These are phyloP conservation scores for Ajuga chamaepitys DNA, from an alignment of 257 asterid genomes.

Conservation along the genomic window DNA sequence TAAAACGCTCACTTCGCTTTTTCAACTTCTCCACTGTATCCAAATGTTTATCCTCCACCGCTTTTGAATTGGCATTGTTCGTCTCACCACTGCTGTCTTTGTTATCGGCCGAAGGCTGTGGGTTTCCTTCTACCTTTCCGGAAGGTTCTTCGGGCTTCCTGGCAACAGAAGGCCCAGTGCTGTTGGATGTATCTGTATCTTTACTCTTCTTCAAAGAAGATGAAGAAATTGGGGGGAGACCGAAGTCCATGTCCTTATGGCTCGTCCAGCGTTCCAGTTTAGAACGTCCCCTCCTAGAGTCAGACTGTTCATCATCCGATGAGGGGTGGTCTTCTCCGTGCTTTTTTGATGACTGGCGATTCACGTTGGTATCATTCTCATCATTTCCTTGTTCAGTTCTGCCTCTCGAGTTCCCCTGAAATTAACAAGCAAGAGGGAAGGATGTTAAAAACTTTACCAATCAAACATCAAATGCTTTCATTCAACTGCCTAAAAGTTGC, in stretches of 20 bases:
- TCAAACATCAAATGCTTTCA: background rate
- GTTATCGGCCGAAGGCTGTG: conserved; percentile 30
- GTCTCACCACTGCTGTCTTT: conserved; percentile 36
- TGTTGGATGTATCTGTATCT: conserved; percentile 23
- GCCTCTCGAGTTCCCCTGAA: conserved; percentile 51
- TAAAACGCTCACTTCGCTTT: conserved; percentile 91
- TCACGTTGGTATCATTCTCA: conserved; percentile 35
- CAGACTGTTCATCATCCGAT: conserved; percentile 56
- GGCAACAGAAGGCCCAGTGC: conserved; percentile 22
- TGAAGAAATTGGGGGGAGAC: conserved; percentile 27
- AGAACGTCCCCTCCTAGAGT: conserved; percentile 69
- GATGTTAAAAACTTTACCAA: background rate
- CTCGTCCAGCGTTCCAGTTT: conserved; percentile 91
- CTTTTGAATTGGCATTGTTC: conserved; percentile 30
- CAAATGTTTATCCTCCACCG: conserved; percentile 62
- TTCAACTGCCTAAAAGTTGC: too few species aligned
- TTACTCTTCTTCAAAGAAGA: conserved; percentile 48
- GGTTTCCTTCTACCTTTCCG: conserved; percentile 34
- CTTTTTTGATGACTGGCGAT: conserved; percentile 39
- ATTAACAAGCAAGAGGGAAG: conserved; percentile 12
- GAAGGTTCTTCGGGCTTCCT: conserved; percentile 33
- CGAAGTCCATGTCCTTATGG: conserved; percentile 73
- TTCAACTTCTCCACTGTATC: conserved; percentile 89
- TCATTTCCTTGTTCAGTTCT: conserved; percentile 36
- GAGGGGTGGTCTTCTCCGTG: conserved; percentile 49